Evolutionary conservation across 306 rosid genomes (phyloP), one percentile per base, ranked within the genome.

Genomic region (Lithocarpus polystachyus): DNA sequence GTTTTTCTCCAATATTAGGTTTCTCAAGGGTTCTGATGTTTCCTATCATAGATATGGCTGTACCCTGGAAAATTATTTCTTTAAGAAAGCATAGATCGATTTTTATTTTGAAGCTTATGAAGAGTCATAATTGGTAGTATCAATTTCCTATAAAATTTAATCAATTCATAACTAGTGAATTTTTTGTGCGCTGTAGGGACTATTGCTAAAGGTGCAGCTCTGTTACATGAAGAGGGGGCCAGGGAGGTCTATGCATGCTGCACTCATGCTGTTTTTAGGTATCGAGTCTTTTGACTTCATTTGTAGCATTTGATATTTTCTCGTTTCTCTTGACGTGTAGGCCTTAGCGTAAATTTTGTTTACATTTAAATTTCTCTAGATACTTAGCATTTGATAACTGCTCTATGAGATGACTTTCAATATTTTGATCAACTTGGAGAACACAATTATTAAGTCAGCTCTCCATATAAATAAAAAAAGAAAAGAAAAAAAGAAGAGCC

Each of bases 221-320:
- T 95, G 10, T 87, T 93, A 65, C 99, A 91, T 76, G 91, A 91
- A 86, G 98, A 90, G 84, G 99, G 99, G 22, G 99, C 99, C 35
- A 89, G 92, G 89, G 99, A 95, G 82, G 99, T 95, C 22, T 95
- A 92, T 90, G 99, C 99, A 56, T 95, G 99, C 82, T 93, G 99
- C 75, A 90, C 90, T 56, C 99, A 95, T 81, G 96, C 93, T 72
- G 98, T 95, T 81, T 93, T 95, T 75, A 95, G 99, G 99, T 95
- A 87, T 77, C 20, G 45, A 8, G 45, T 40, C 45, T 40, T 40
- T 40, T 40, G 68, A 37, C 68, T 80, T 79, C 3, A 12, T 26
- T 73, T 77, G 40, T 9, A 1, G 61, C 20, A 10, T 26, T 61
- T 37, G 20, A 64, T 56, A 7, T 76, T 57, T 61, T 56, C 17